A percentile compares a stretch with the other conserved stretches of the same genome.
These are phyloP conservation scores for Sordariomycetes sp. DNA, from an alignment of 2,329 filamentous ascomycete genomes.

Conservation along the genomic window DNA sequence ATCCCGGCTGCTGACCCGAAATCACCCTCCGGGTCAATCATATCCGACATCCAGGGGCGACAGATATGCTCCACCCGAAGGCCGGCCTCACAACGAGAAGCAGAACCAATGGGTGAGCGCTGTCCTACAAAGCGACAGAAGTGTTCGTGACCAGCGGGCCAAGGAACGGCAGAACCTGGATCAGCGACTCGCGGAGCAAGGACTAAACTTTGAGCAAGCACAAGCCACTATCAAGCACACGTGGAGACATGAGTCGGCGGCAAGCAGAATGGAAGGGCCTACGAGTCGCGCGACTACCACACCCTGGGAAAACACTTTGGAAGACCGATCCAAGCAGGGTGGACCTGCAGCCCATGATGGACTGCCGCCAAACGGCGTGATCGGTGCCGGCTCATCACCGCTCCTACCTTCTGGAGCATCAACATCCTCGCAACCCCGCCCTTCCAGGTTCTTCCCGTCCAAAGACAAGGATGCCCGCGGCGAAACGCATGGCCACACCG, in stretches of 20 bases:
- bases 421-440: constrained; percentile 32
- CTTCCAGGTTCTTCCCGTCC: constrained; percentile 53
- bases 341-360: not conserved
- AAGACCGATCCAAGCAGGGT: not conserved
- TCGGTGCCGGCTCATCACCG: constrained; percentile 10
- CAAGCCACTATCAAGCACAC: constrained; percentile 41
- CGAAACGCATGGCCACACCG: constrained; percentile 23
- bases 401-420: constrained; percentile 6
- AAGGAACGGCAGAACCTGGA: constrained; percentile 29
- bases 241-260: constrained; percentile 33
- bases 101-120: constrained; percentile 29
- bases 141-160: constrained; percentile 24
- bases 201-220: constrained; percentile 29
- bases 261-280: not conserved
- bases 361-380: not conserved
- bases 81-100: constrained; percentile 6
- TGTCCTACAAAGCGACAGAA: constrained; percentile 35
- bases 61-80: not conserved
- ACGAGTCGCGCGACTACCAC: not conserved
- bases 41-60: not conserved
- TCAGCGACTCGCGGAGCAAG: constrained; percentile 31
- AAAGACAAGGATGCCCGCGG: constrained; percentile 38
- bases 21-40: not conserved
- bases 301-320: not conserved
- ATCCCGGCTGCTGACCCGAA: not conserved